Conservation (phyloP, 495 filamentous ascomycete species). For the Penicillium nucicola region DNA sequence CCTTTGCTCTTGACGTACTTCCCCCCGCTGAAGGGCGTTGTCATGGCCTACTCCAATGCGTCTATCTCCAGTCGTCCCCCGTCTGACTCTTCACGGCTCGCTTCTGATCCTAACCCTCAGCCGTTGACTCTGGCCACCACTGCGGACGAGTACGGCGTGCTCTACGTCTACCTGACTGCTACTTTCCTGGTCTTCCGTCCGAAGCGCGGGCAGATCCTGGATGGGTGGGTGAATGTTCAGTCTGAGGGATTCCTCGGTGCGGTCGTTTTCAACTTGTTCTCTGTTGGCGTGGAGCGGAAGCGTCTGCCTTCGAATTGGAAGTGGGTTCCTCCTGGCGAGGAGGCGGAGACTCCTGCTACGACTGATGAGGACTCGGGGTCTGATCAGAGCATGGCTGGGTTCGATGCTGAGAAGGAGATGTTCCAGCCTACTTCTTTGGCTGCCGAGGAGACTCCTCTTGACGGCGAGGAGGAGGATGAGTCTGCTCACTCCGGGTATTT, state of each 20-base stretch:
- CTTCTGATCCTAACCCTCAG: constrained; percentile 33
- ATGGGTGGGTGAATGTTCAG: constrained; percentile 69
- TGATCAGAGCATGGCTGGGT: constrained; percentile 15
- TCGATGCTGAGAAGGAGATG: constrained; percentile 42
- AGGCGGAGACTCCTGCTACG: constrained; percentile 21
- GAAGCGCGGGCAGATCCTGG: constrained; percentile 51
- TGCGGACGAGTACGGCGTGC: constrained; percentile 65
- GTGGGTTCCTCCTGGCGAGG: constrained; percentile 51
- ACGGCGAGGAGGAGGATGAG: constrained; percentile 28
- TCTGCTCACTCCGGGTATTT: constrained; percentile 52
- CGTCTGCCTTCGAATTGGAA: constrained; percentile 65
- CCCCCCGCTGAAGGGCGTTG: constrained; percentile 63
- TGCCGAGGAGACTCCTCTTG: constrained; percentile 31
- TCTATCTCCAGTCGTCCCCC: constrained; percentile 42
- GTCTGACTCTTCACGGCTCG: constrained; percentile 18
- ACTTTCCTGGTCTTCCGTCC: constrained; percentile 71
- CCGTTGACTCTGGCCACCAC: constrained; percentile 50
- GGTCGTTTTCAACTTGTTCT: constrained; percentile 72
- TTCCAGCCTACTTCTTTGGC: constrained; percentile 38
- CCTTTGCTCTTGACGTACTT: constrained; percentile 74
- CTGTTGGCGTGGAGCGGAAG: constrained; percentile 64
- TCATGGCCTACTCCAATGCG: constrained; percentile 67
- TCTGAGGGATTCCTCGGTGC: constrained; percentile 70
- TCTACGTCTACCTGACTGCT: constrained; percentile 68
- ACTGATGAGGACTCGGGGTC: constrained; percentile 33